A percentile compares a stretch with the other conserved stretches of the same genome.
Evolutionary conservation across 2,329 filamentous ascomycete species (phyloP).

Genomic region (Sporothrix schenckii): DNA sequence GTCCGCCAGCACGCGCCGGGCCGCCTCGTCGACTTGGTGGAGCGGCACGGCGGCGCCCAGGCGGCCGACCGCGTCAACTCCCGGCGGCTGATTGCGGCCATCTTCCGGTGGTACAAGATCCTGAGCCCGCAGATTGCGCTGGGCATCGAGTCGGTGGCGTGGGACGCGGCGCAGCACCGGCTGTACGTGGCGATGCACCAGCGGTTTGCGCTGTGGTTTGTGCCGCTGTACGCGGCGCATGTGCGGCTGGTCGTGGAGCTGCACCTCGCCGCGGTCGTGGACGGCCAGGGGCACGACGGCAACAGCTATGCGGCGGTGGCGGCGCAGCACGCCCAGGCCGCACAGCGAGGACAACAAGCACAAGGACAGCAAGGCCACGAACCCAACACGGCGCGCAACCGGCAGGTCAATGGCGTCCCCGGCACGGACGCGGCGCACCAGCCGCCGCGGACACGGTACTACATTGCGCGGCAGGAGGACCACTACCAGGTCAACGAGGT

Average conservation of each 20-base stretch:
- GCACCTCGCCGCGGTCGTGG: conserved; percentile 51
- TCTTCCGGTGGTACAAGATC: conserved; percentile 85
- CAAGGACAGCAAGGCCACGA: not conserved
- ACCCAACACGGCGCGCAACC: not conserved
- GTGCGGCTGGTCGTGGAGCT: conserved; percentile 71
- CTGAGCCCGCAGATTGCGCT: conserved; percentile 74
- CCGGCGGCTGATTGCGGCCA: conserved; percentile 65
- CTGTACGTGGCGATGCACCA: conserved; percentile 77
- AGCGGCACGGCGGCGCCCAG: not conserved
- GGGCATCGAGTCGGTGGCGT: conserved; percentile 67
- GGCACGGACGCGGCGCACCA: conserved; percentile 15
- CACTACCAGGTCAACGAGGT: conserved; percentile 78
- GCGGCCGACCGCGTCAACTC: conserved; percentile 54
- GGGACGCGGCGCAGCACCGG: conserved; percentile 65
- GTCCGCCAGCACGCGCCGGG: not conserved
- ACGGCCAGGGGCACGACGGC: conserved; percentile 27
- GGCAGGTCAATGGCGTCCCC: conserved; percentile 22
- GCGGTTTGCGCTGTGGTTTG: conserved; percentile 73
- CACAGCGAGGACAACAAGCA: not conserved
- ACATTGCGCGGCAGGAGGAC: conserved; percentile 77
- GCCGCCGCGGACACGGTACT: conserved; percentile 57
- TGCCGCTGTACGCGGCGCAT: conserved; percentile 72
- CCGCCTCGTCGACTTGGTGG: conserved; percentile 4
- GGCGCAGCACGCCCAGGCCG: not conserved
- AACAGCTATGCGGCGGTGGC: conserved; percentile 30